Evolutionary conservation across 768 basidiomycete genomes (phyloP).

Genomic region (Thelephora ganbajun): DNA sequence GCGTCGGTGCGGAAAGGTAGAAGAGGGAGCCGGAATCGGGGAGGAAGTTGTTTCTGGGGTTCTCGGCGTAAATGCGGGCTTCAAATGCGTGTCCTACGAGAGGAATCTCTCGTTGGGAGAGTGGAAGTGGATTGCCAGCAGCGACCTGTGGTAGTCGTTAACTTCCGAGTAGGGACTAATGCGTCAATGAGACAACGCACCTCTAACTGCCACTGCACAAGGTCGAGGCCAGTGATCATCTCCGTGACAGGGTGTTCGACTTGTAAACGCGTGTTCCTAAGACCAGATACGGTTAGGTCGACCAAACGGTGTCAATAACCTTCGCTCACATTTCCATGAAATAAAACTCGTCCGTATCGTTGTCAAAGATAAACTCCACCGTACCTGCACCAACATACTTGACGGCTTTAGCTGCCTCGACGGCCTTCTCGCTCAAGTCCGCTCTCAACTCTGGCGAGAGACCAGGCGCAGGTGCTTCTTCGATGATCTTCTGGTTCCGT

Average conservation of each 20-base stretch:
- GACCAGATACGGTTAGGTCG: not conserved
- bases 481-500: constrained; percentile 91
- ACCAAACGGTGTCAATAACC: not conserved
- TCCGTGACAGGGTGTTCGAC: constrained; percentile 91
- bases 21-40: constrained; percentile 79
- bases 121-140: constrained; percentile 73
- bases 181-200: constrained; percentile 19
- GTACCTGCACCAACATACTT: constrained; percentile 86
- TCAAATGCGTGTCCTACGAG: constrained; percentile 90
- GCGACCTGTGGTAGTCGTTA: constrained; percentile 42
- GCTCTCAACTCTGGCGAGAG: constrained; percentile 64
- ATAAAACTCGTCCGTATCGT: constrained; percentile 73
- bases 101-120: constrained; percentile 65
- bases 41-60: constrained; percentile 84
- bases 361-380: constrained; percentile 96
- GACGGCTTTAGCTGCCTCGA: constrained; percentile 87
- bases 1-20: constrained; percentile 67
- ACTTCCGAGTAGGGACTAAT: not conserved
- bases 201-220: constrained; percentile 93
- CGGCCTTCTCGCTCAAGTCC: constrained; percentile 74
- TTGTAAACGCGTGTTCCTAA: constrained; percentile 73
- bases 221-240: constrained; percentile 87
- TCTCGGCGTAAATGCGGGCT: constrained; percentile 91
- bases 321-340: constrained; percentile 88
- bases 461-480: constrained; percentile 90